A percentile compares a stretch with the other conserved stretches of the same genome.
Conservation (phyloP, 2,329 filamentous ascomycete genomes). For the Drechslerella coelobrocha region DNA sequence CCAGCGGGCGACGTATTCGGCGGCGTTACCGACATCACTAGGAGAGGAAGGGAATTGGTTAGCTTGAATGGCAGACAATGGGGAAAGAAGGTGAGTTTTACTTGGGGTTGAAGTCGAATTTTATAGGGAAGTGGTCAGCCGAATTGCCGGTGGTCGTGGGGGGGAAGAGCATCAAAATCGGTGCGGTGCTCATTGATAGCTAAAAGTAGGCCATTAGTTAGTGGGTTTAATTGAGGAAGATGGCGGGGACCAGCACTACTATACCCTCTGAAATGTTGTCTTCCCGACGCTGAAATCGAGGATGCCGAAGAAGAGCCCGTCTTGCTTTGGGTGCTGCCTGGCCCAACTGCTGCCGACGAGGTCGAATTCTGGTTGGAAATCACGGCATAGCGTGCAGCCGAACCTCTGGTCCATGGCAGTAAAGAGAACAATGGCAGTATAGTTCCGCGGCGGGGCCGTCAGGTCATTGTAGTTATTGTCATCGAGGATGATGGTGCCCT, state of each 20-base stretch:
- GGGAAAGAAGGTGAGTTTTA: conserved; percentile 70
- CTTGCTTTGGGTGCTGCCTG: conserved; percentile 77
- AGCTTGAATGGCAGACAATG: conserved; percentile 65
- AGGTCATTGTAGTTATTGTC: conserved; percentile 77
- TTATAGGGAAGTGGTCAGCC: conserved; percentile 71
- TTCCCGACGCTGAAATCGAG: conserved; percentile 88
- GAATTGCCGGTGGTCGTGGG: conserved; percentile 71
- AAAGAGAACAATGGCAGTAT: conserved; percentile 79
- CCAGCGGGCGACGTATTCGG: conserved; percentile 64
- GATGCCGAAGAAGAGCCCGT: conserved; percentile 78
- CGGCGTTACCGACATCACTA: conserved; percentile 43
- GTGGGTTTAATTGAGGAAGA: conserved; percentile 31
- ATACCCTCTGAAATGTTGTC: conserved; percentile 73
- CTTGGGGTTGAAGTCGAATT: conserved; percentile 65
- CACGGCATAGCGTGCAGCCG: conserved; percentile 82
- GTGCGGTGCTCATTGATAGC: conserved; percentile 93
- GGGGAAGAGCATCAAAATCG: conserved; percentile 84
- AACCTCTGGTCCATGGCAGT: conserved; percentile 85
- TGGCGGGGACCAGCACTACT: conserved; percentile 31
- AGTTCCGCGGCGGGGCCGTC: conserved; percentile 79
- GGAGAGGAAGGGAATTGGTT: background rate
- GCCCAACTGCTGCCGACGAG: conserved; percentile 84
- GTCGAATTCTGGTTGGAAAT: conserved; percentile 95
- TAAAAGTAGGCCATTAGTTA: conserved; percentile 58
- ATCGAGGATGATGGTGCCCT: conserved; percentile 67